Evolutionary conservation across 768 basidiomycete genomes (phyloP).

Genomic region (Trametes gibbosa): DNA sequence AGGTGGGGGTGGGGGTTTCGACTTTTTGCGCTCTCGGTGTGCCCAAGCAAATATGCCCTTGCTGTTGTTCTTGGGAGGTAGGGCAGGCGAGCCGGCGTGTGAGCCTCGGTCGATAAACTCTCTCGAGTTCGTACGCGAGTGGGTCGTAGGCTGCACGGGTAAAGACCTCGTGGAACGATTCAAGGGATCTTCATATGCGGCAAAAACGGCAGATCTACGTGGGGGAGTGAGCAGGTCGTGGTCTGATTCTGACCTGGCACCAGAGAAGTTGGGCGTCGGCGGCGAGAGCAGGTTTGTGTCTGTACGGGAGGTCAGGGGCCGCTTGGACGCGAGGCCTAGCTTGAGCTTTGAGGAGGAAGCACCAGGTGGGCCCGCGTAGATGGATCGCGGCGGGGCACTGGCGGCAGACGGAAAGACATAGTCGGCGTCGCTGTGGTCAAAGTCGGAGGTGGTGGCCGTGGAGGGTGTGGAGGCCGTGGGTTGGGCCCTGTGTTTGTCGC

Average conservation of each 20-base stretch:
- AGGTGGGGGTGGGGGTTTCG: conserved; percentile 34
- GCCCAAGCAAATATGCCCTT: conserved; percentile 43
- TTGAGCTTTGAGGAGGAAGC: conserved; percentile 44
- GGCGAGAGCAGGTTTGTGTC: conserved; percentile 33
- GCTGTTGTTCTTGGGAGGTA: conserved; percentile 32
- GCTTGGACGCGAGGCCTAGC: conserved; percentile 38
- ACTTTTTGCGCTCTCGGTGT: conserved; percentile 39
- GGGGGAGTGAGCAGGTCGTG: conserved; percentile 50
- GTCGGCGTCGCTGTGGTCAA: conserved; percentile 19
- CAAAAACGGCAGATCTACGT: conserved; percentile 62
- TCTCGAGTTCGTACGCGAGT: conserved; percentile 7
- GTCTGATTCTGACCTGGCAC: conserved; percentile 45
- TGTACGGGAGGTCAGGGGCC: conserved; percentile 27
- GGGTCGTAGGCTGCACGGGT: conserved; percentile 37
- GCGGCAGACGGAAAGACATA: conserved; percentile 13
- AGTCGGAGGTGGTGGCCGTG: conserved; percentile 17
- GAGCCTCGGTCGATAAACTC: conserved; percentile 9
- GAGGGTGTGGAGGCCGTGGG: conserved; percentile 8
- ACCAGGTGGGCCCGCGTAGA: conserved; percentile 16
- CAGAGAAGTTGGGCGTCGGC: conserved; percentile 31
- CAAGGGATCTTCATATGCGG: conserved; percentile 50
- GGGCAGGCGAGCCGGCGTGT: conserved; percentile 3
- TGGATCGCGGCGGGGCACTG: conserved; percentile 4
- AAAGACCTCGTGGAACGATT: conserved; percentile 63
- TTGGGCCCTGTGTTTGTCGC: conserved; percentile 26